Evolutionary conservation across 139 green algal genomes (phyloP).

Genomic region (Trebouxia sp.): DNA sequence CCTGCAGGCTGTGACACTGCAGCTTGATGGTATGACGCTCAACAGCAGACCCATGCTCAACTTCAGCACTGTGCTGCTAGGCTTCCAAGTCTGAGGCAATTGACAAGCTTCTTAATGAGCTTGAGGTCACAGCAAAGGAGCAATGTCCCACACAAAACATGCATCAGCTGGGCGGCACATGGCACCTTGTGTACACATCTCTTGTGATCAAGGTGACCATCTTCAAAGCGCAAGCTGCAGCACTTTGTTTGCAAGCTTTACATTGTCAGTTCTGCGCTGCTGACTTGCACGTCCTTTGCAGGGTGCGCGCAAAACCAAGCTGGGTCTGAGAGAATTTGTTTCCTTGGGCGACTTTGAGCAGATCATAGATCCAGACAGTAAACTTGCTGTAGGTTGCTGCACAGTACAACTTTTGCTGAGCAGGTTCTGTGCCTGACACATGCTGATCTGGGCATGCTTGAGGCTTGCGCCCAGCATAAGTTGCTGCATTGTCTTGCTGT

Average conservation of each 20-base stretch:
- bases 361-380: slow-evolving; percentile 60
- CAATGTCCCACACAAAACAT: slow-evolving; percentile 47
- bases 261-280: not conserved
- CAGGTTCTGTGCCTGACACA: too few relatives aligned
- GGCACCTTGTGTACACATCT: slow-evolving; percentile 80
- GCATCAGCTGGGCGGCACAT: slow-evolving; percentile 56
- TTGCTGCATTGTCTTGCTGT: too few relatives aligned
- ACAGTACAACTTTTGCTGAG: too few relatives aligned
- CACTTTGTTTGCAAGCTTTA: not conserved
- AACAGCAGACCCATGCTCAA: too few relatives aligned
- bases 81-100: slow-evolving; percentile 53
- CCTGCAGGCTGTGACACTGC: not conserved
- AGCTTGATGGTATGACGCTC: too few relatives aligned
- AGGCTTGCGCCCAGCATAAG: too few relatives aligned
- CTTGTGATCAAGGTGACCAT: slow-evolving; percentile 69
- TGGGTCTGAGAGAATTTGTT: slow-evolving; percentile 80
- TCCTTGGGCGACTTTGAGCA: slow-evolving; percentile 76
- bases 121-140: slow-evolving; percentile 58
- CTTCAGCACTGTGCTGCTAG: slow-evolving; percentile 29
- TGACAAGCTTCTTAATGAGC: slow-evolving; percentile 40
- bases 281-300: slow-evolving; percentile 29
- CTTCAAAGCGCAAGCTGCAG: not conserved
- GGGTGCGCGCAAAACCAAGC: slow-evolving; percentile 75
- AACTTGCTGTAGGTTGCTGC: slow-evolving; percentile 57
- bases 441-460: too few relatives aligned